These are phyloP conservation scores for Salix caprea DNA, from an alignment of 345 rosid species.

Conservation along the genomic window DNA sequence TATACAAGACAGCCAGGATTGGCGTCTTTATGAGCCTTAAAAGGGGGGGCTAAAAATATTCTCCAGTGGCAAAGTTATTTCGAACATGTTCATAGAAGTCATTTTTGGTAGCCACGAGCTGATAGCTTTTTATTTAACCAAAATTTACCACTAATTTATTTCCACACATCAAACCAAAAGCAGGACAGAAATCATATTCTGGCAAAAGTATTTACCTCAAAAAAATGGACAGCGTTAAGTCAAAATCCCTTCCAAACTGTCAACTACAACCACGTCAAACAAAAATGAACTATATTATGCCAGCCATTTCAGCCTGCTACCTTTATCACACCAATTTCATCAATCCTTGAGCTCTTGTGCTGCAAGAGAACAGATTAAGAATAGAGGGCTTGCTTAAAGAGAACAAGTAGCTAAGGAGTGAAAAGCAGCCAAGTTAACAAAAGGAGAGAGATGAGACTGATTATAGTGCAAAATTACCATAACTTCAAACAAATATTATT, in stretches of 20 bases:
- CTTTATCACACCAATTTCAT: constrained; percentile 80
- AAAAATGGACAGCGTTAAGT: constrained; percentile 35
- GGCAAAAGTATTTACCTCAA: constrained; percentile 47
- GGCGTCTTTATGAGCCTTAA: too few species aligned
- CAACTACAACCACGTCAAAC: constrained; percentile 39
- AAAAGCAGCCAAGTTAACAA: background rate
- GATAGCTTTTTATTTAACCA: too few species aligned
- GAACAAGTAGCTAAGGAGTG: background rate
- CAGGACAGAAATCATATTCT: background rate
- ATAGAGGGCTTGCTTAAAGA: constrained; percentile 8
- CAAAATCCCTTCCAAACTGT: constrained; percentile 49
- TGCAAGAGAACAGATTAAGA: constrained; percentile 26
- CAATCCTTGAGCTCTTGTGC: constrained; percentile 91
- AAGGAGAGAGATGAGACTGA: background rate
- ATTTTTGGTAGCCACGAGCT: too few species aligned
- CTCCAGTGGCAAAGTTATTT: too few species aligned
- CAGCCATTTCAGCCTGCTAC: constrained; percentile 67
- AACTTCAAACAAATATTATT: constrained; percentile 16
- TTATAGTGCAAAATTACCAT: background rate
- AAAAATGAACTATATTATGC: constrained; percentile 25
- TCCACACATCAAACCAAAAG: background rate
- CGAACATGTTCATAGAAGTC: too few species aligned
- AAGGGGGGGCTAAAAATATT: too few species aligned
- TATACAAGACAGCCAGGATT: too few species aligned
- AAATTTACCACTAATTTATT: background rate